Percentiles rank a stretch among this genome's conserved stretches.
These are phyloP conservation scores for Chlamydomonas sp. DNA, from an alignment of 139 green algal species.

Conservation along the genomic window DNA sequence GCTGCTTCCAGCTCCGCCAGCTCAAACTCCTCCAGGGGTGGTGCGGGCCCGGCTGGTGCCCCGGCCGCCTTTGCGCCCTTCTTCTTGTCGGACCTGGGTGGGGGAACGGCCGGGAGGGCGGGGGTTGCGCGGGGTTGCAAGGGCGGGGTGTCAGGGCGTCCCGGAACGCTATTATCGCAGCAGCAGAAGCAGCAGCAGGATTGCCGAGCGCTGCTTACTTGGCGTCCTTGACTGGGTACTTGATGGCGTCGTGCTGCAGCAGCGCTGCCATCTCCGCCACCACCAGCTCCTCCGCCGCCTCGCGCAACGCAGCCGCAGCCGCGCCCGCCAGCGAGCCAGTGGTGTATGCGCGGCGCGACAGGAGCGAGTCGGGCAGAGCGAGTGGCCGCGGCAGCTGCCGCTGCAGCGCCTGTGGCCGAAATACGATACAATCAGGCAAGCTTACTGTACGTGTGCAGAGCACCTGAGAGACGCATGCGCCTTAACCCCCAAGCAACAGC, in stretches of 20 bases:
- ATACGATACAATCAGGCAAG: neutral
- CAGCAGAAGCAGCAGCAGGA: too few relatives aligned
- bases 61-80: slow-evolving; percentile 10
- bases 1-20: slow-evolving; percentile 56
- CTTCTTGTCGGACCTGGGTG: slow-evolving; percentile 14
- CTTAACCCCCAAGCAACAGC: neutral
- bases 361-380: slow-evolving; percentile 51
- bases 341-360: slow-evolving; percentile 35
- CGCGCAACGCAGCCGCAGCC: slow-evolving; percentile 28
- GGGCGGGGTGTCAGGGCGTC: neutral
- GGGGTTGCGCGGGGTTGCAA: too few relatives aligned
- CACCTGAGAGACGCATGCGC: neutral
- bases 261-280: slow-evolving; percentile 71
- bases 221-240: slow-evolving; percentile 63
- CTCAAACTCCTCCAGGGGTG: slow-evolving; percentile 51
- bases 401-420: slow-evolving; percentile 71
- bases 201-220: neutral
- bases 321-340: slow-evolving; percentile 2
- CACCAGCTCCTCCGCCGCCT: slow-evolving; percentile 82
- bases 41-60: slow-evolving; percentile 32
- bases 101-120: too few relatives aligned
- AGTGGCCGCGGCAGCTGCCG: slow-evolving; percentile 78
- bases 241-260: slow-evolving; percentile 74
- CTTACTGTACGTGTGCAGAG: neutral
- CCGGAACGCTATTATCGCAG: neutral